phyloP scores from a whole-genome alignment of 2,329 filamentous ascomycete genomes.

The Colletotrichum endophyticum region DNA sequence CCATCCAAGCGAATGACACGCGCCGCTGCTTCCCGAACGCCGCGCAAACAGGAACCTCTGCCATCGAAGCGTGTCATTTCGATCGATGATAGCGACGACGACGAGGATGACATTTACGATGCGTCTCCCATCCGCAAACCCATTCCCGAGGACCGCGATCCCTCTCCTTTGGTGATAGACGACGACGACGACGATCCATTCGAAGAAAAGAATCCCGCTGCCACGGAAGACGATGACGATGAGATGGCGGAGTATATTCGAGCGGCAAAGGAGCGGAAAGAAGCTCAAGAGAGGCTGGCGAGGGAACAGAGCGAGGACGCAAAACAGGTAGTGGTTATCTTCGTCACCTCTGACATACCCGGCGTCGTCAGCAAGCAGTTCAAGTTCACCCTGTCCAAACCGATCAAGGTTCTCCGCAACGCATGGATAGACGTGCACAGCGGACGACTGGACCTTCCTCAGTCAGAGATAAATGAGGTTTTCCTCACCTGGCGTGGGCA shows the following conservation, averaged over 20 bases:
- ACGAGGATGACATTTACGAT: conserved; percentile 17
- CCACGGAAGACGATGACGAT: conserved; percentile 32
- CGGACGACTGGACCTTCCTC: conserved; percentile 35
- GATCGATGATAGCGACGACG: conserved; percentile 26
- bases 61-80: conserved; percentile 20
- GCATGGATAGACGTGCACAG: conserved; percentile 73
- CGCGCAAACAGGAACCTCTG: conserved; percentile 10
- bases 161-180: conserved; percentile 24
- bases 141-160: neutral
- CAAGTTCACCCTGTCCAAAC: conserved; percentile 70
- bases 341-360: conserved; percentile 68
- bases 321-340: conserved; percentile 31
- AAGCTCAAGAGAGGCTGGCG: conserved; percentile 45
- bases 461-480: conserved; percentile 55
- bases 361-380: conserved; percentile 61
- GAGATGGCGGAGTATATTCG: conserved; percentile 51
- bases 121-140: conserved; percentile 19
- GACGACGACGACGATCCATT: conserved; percentile 26
- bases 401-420: conserved; percentile 68
- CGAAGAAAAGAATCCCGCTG: conserved; percentile 3
- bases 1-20: conserved; percentile 14
- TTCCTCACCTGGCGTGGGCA: conserved; percentile 82
- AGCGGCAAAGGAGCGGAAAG: conserved; percentile 41
- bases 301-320: conserved; percentile 33
- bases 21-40: conserved; percentile 12